Percentiles rank a stretch among this genome's conserved stretches.
Evolutionary conservation across 176 grass and related monocot genomes (phyloP).

Genomic region (Oryza meridionalis): DNA sequence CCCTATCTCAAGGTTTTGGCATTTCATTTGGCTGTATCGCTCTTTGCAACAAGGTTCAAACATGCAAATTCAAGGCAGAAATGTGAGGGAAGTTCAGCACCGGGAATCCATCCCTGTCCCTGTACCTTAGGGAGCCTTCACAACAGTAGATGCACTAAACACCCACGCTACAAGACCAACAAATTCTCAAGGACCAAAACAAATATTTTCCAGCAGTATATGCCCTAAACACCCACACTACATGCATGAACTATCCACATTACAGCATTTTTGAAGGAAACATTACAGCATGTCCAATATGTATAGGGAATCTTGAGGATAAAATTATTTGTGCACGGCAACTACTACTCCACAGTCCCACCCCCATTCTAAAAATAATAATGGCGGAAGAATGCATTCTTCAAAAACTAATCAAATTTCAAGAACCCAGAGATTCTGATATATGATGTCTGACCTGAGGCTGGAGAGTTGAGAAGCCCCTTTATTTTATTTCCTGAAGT

Average conservation of each 20-base stretch:
- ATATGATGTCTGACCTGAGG: conserved; percentile 50
- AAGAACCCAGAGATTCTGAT: conserved; percentile 45
- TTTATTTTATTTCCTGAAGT: conserved; percentile 27
- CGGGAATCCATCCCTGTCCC: background rate
- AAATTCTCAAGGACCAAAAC: background rate
- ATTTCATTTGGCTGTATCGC: background rate
- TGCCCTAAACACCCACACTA: too few relatives aligned
- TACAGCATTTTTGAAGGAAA: background rate
- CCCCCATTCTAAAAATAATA: conserved; percentile 11
- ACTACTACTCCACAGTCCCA: conserved; percentile 35
- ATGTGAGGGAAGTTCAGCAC: background rate
- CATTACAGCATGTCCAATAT: conserved; percentile 23
- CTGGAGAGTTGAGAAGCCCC: conserved; percentile 14
- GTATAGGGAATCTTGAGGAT: conserved; percentile 41
- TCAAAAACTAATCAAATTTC: conserved; percentile 12
- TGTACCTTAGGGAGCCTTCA: background rate
- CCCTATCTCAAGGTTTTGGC: background rate
- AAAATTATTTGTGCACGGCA: background rate
- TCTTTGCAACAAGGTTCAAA: background rate
- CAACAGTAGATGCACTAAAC: conserved; percentile 30
- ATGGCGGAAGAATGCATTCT: conserved; percentile 41
- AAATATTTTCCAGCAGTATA: background rate
- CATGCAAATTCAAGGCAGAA: background rate
- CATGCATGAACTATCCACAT: conserved; percentile 23
- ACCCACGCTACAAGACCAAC: background rate